These are phyloP conservation scores for Lablab purpureus DNA, from an alignment of 306 rosid species.

Conservation along the genomic window DNA sequence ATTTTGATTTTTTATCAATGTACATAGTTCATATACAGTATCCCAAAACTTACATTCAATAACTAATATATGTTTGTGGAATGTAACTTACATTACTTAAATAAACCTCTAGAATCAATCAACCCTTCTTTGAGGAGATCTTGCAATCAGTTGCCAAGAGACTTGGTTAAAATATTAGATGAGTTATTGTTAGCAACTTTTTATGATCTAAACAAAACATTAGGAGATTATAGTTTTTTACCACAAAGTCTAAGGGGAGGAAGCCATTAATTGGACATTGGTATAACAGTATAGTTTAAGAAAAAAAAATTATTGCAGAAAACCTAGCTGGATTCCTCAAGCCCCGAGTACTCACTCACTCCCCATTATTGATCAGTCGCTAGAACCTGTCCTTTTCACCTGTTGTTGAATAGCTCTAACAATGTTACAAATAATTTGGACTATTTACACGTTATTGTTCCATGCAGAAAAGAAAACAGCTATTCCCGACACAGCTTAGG, in stretches of 20 bases:
- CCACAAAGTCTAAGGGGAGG: neutral
- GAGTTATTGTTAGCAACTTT: neutral
- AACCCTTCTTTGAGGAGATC: no score
- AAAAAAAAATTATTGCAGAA: neutral
- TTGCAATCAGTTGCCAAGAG: no score
- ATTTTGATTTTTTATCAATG: no score
- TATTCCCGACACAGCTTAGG: constrained; percentile 32
- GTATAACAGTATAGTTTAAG: neutral
- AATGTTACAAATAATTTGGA: neutral
- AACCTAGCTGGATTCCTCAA: constrained; percentile 23
- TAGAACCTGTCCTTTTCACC: constrained; percentile 42
- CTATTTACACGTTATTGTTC: neutral
- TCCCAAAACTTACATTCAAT: no score
- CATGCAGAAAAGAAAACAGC: constrained; percentile 17
- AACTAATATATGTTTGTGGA: no score
- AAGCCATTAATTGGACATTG: neutral
- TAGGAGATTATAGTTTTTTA: neutral
- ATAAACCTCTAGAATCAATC: no score
- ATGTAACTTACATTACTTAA: no score
- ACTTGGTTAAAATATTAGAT: no score
- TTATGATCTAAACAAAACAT: neutral
- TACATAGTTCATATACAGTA: no score
- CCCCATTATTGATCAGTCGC: constrained; percentile 2
- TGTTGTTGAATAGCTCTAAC: neutral
- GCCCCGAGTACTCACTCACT: neutral